Conservation (phyloP, 495 filamentous ascomycete species). For the Trichoderma orchidacearum region DNA sequence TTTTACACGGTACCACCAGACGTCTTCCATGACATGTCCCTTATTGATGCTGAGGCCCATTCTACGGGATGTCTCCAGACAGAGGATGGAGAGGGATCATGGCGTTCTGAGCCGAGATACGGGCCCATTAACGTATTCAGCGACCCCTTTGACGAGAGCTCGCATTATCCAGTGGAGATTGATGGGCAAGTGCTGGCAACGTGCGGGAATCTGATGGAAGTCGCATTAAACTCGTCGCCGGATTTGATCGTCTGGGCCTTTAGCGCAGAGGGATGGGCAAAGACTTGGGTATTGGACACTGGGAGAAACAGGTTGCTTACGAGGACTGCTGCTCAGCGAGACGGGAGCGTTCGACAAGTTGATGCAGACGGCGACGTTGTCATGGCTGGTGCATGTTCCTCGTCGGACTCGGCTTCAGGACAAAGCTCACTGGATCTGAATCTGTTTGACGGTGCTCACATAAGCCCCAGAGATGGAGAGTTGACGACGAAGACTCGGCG, state of each 20-base stretch:
- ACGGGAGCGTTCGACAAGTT: constrained; percentile 11
- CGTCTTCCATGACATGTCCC: constrained; percentile 26
- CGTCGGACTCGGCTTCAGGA: background rate
- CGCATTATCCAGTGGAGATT: constrained; percentile 14
- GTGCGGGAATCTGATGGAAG: constrained; percentile 17
- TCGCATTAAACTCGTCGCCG: constrained; percentile 22
- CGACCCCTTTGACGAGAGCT: background rate
- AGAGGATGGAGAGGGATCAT: no score
- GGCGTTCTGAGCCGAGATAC: background rate
- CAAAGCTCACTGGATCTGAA: background rate
- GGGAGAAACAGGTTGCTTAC: constrained; percentile 1
- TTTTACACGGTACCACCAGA: constrained; percentile 54
- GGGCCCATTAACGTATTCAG: background rate
- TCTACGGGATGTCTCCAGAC: background rate
- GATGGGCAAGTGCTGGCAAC: constrained; percentile 21
- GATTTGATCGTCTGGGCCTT: constrained; percentile 29
- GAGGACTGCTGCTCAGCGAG: constrained; percentile 6
- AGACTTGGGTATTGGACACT: constrained; percentile 17
- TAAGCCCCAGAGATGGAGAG: background rate
- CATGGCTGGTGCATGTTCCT: background rate
- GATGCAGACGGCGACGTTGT: constrained; percentile 10
- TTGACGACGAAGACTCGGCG: background rate
- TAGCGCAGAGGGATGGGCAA: constrained; percentile 15
- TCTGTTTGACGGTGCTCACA: background rate
- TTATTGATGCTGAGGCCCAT: background rate